Percentiles rank a stretch among this genome's conserved stretches.
Evolutionary conservation across 2,329 filamentous ascomycete species (phyloP).

Genomic region (Cadophora gregata): DNA sequence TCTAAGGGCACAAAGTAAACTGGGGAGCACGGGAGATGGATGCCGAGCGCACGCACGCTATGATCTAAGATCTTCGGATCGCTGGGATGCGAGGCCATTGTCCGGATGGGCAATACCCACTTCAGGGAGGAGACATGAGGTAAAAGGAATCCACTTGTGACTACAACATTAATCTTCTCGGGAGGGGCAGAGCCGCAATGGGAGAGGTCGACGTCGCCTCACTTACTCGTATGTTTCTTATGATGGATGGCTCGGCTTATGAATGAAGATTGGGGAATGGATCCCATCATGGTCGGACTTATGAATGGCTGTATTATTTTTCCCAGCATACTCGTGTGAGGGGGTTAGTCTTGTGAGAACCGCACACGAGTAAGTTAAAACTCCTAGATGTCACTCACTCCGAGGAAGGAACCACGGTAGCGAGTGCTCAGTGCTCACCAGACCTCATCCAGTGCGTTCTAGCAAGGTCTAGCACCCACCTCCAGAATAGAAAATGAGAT

Average conservation of each 20-base stretch:
- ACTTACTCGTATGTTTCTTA: neutral
- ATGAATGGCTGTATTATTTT: no score
- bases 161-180: neutral
- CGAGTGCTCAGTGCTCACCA: neutral
- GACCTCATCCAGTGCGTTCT: neutral
- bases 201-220: neutral
- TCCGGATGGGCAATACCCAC: neutral
- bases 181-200: neutral
- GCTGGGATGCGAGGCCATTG: neutral
- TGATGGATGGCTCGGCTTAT: neutral
- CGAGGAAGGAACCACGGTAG: neutral
- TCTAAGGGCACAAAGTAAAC: neutral
- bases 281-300: no score
- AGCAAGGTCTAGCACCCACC: slow-evolving; percentile 3
- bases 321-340: no score
- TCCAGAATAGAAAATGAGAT: no score
- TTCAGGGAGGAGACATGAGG: neutral
- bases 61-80: slow-evolving; percentile 15
- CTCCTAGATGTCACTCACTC: neutral
- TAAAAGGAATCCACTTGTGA: slow-evolving; percentile 10
- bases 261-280: no score
- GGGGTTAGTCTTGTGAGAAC: no score
- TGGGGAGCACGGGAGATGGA: neutral
- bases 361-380: neutral
- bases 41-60: slow-evolving; percentile 5